Conservation (phyloP, 2,329 filamentous ascomycete species). For the Podosphaera fusca region DNA sequence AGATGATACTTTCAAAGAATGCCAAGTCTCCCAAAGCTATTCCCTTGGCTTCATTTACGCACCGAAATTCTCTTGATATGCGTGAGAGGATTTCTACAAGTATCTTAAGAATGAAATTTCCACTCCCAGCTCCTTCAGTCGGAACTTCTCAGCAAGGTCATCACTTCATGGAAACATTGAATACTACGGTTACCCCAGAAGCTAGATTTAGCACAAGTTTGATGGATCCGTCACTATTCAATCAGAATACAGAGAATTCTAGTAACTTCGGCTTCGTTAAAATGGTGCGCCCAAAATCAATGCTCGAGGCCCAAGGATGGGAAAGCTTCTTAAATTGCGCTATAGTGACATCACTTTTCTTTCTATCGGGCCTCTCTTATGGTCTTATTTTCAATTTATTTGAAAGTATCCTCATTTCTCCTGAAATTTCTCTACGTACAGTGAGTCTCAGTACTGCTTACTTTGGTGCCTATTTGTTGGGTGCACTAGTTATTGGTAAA, state of each 20-base stretch:
- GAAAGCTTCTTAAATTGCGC: conserved; percentile 51
- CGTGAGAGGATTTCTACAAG: background rate
- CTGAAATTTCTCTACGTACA: conserved; percentile 31
- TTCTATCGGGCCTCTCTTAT: conserved; percentile 80
- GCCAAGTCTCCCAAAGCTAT: conserved; percentile 4
- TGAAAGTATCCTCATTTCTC: conserved; percentile 36
- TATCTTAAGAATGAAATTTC: background rate
- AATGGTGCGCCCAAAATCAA: conserved; percentile 43
- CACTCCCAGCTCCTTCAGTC: background rate
- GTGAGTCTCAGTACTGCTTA: conserved; percentile 48
- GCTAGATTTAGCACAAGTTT: conserved; percentile 6
- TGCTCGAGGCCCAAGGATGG: conserved; percentile 36
- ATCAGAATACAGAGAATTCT: conserved; percentile 15
- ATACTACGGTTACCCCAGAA: background rate
- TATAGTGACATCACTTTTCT: conserved; percentile 59
- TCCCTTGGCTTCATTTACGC: background rate
- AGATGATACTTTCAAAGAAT: conserved; percentile 13
- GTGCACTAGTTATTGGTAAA: conserved; percentile 44
- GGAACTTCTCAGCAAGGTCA: too few species aligned
- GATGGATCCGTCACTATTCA: conserved; percentile 7
- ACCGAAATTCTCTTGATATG: background rate
- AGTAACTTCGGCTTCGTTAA: conserved; percentile 60
- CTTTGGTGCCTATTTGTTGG: conserved; percentile 48
- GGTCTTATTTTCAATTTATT: conserved; percentile 70
- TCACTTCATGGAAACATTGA: conserved; percentile 9